Conservation (phyloP, 2,329 filamentous ascomycete species). For the Coleophoma cylindrospora region DNA sequence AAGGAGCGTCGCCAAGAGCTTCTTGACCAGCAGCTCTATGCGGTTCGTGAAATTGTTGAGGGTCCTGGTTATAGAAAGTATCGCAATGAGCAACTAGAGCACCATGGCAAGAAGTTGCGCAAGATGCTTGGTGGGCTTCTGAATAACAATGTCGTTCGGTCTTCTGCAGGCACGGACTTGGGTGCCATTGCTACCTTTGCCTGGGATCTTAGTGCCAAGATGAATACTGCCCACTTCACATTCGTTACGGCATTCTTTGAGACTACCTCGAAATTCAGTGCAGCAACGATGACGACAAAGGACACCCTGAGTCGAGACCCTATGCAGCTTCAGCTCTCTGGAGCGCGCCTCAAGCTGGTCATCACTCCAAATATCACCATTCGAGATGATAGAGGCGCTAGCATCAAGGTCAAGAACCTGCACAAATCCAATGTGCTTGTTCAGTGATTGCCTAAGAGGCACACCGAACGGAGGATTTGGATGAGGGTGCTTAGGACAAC, state of each 20-base stretch:
- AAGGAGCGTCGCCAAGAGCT: conserved; percentile 26
- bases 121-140: conserved; percentile 40
- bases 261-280: conserved; percentile 42
- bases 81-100: conserved; percentile 10
- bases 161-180: conserved; percentile 35
- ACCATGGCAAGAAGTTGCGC: conserved; percentile 25
- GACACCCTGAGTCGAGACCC: conserved; percentile 36
- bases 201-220: conserved; percentile 33
- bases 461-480: too few relatives aligned
- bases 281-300: conserved; percentile 37
- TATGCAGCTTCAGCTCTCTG: conserved; percentile 40
- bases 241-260: conserved; percentile 47
- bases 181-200: conserved; percentile 14
- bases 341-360: conserved; percentile 47
- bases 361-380: conserved; percentile 50
- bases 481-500: too few relatives aligned
- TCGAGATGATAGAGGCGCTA: conserved; percentile 37
- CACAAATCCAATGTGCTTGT: conserved; percentile 18
- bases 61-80: conserved; percentile 25
- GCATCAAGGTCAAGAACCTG: conserved; percentile 19
- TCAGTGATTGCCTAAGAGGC: neutral
- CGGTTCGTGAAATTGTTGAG: conserved; percentile 33
- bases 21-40: conserved; percentile 29
- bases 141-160: conserved; percentile 28
- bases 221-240: conserved; percentile 34